Evolutionary conservation across 768 basidiomycete genomes (phyloP), one percentile per base, ranked within the genome.

Genomic region (Suillus lakei): DNA sequence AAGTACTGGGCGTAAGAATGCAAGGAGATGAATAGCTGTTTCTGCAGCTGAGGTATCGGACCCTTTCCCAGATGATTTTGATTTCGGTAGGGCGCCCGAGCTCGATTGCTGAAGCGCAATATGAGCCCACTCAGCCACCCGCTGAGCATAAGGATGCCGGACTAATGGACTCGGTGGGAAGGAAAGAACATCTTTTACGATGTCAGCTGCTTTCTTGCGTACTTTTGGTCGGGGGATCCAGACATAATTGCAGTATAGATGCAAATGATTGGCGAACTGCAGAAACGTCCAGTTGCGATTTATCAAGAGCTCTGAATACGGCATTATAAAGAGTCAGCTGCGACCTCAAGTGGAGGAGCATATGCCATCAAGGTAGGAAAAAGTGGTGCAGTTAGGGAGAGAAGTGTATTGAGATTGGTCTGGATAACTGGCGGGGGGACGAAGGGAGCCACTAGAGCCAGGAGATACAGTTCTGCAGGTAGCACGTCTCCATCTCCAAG

Each of bases 171-270:
- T 82, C 3, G 94, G 92, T 10, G 96, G 95, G 30, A 83, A 83
- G 18, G 84, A 82, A 41, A 99, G 81, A 4, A 95, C 83, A 69
- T 93, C 91, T 70, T 84, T 86, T 38, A 99, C 85, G 23, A 92
- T 86, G 72, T 98, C 96, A 54, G 91, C 90, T 28, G 96, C 96
- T 73, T 91, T 88, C 77, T 87, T 96, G 63, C 98, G 88, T 61
- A 99, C 95, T 81, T 99, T 98, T 23, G 98, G 98, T 60, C 98
- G 82, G 5, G 5, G 90, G 85, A 79, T 99, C 98, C 51, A 95
- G 82, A 69, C 88, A 90, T 55, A 98, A 80, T 56, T 93, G 91
- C 48, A 99, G 80, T 61, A 98, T 82, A 43, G 92, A 90, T 51
- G 91, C 90, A 82, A 96, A 98, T 3, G 90, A 84, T 74, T 96